A percentile compares a stretch with the other conserved stretches of the same genome.
These are phyloP conservation scores for Bidens hawaiensis DNA, from an alignment of 140 eudicot genomes.

Conservation along the genomic window DNA sequence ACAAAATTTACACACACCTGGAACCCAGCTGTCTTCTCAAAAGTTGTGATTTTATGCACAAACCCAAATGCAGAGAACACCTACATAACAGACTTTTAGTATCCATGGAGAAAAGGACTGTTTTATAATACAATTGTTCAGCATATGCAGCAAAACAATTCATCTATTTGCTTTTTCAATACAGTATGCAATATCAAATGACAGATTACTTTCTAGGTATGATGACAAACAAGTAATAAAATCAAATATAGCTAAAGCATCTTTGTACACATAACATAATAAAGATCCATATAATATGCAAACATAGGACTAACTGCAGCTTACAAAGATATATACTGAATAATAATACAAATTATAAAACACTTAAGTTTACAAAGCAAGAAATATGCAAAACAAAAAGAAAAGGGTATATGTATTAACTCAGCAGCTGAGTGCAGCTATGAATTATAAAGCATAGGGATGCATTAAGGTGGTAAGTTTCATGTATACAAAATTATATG, in stretches of 20 bases:
- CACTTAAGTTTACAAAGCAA: not conserved
- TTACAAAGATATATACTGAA: not conserved
- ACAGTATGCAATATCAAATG: not conserved
- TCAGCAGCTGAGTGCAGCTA: not conserved
- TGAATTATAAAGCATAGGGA: not conserved
- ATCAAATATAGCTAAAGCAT: conserved; percentile 4
- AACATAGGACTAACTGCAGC: not conserved
- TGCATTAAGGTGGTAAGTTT: not conserved
- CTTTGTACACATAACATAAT: not conserved
- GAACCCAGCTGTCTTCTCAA: conserved; percentile 97
- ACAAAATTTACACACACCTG: conserved; percentile 50
- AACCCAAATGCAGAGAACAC: conserved; percentile 91
- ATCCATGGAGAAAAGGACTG: not conserved
- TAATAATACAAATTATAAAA: not conserved
- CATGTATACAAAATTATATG: not conserved
- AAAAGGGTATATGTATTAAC: not conserved
- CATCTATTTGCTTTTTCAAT: not conserved
- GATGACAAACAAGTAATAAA: not conserved
- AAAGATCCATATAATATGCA: not conserved
- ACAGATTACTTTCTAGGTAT: not conserved
- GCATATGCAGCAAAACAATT: not conserved
- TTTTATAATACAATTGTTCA: not conserved
- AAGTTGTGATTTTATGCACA: conserved; percentile 95
- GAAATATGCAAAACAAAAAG: not conserved
- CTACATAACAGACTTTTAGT: conserved; percentile 28